Evolutionary conservation across 1,284 basidiomycete genomes (phyloP).

Genomic region (Neotropicomus parvogracilis): DNA sequence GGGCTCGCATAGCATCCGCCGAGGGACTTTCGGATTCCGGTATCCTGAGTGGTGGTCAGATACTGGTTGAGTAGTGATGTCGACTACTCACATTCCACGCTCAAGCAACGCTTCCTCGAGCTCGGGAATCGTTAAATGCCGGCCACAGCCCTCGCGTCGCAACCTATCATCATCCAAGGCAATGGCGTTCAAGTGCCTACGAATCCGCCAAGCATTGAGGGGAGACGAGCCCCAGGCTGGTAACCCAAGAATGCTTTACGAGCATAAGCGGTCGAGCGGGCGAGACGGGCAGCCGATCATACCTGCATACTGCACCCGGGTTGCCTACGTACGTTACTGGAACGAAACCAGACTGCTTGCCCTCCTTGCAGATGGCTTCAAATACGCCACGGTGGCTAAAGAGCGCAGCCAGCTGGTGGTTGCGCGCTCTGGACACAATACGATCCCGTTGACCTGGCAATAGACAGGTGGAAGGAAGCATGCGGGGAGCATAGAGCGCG

Average conservation of each 20-base stretch:
- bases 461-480: slow-evolving; percentile 85
- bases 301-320: slow-evolving; percentile 38
- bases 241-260: slow-evolving; percentile 51
- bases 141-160: slow-evolving; percentile 45
- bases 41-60: slow-evolving; percentile 18
- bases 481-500: slow-evolving; percentile 80
- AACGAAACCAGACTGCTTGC: slow-evolving; percentile 28
- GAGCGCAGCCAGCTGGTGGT: slow-evolving; percentile 43
- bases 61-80: neutral
- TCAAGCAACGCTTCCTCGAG: slow-evolving; percentile 63
- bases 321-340: slow-evolving; percentile 26
- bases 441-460: slow-evolving; percentile 78
- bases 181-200: slow-evolving; percentile 52
- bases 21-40: slow-evolving; percentile 34
- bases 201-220: slow-evolving; percentile 52
- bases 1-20: slow-evolving; percentile 42
- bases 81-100: slow-evolving; percentile 62
- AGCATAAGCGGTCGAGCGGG: slow-evolving; percentile 1
- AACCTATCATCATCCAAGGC: slow-evolving; percentile 59
- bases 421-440: slow-evolving; percentile 60
- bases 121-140: slow-evolving; percentile 47
- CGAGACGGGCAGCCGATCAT: slow-evolving; percentile 20
- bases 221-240: slow-evolving; percentile 54
- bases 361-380: slow-evolving; percentile 32
- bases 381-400: slow-evolving; percentile 33